Percentiles rank a stretch among this genome's conserved stretches.
These are phyloP conservation scores for Tetrastigma voinierianum DNA, from an alignment of 164 flowering plant species.

Conservation along the genomic window DNA sequence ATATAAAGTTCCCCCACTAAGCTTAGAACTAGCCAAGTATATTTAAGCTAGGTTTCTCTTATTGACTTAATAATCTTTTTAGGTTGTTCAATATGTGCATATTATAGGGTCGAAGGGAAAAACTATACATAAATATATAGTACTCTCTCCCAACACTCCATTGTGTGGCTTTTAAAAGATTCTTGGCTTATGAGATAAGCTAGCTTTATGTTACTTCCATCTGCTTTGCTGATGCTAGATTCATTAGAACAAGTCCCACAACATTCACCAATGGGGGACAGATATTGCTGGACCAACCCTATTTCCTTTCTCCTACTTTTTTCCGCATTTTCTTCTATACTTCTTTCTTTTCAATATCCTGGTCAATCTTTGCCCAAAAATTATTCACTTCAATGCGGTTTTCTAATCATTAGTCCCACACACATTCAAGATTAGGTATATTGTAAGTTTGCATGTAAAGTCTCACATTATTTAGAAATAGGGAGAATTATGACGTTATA, in stretches of 20 bases:
- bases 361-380: too few species aligned
- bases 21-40: too few species aligned
- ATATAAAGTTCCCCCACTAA: too few species aligned
- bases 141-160: conserved; percentile 2
- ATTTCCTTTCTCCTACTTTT: too few species aligned
- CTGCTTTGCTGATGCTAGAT: conserved; percentile 8
- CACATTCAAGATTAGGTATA: too few species aligned
- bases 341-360: too few species aligned
- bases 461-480: too few species aligned
- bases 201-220: conserved; percentile 5
- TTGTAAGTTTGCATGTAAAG: too few species aligned
- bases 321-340: too few species aligned
- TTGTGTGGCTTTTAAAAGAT: conserved; percentile 11
- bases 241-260: conserved; percentile 1
- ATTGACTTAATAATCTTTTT: conserved; percentile 3
- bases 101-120: conserved; percentile 1
- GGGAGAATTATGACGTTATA: too few species aligned
- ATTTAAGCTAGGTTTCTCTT: not conserved
- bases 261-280: conserved; percentile 5
- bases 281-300: conserved; percentile 2
- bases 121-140: not conserved
- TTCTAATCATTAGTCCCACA: too few species aligned
- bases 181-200: conserved; percentile 5
- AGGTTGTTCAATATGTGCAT: not conserved
- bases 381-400: too few species aligned